Evolutionary conservation across 2,329 filamentous ascomycete species (phyloP).

Genomic region (Elsinoe fawcettii): DNA sequence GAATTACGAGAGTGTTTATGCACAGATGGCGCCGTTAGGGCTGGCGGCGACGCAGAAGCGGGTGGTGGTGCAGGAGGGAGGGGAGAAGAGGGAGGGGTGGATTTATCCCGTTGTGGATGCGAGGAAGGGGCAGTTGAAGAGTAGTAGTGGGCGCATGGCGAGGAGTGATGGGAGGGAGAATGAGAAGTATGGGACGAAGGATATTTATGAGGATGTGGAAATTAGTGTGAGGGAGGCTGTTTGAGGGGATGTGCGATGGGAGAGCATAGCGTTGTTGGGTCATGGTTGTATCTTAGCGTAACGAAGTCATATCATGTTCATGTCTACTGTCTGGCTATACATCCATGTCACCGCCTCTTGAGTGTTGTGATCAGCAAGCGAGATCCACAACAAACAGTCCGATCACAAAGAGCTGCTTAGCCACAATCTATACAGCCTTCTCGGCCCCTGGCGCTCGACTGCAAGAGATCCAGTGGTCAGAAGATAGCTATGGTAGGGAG

Average conservation of each 20-base stretch:
- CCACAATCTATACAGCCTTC: too few relatives aligned
- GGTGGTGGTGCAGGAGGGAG: slow-evolving; percentile 20
- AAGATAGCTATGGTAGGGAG: too few relatives aligned
- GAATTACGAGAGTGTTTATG: slow-evolving; percentile 47
- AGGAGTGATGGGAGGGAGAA: slow-evolving; percentile 25
- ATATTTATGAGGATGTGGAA: slow-evolving; percentile 16
- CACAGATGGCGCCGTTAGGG: slow-evolving; percentile 32
- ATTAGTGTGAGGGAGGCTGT: not conserved
- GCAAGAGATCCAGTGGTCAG: too few relatives aligned
- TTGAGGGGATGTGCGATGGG: not conserved
- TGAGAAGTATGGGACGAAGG: slow-evolving; percentile 21
- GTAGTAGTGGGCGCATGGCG: slow-evolving; percentile 28
- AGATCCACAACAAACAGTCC: too few relatives aligned
- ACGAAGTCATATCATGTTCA: too few relatives aligned
- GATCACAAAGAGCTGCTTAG: too few relatives aligned
- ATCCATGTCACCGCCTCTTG: too few relatives aligned
- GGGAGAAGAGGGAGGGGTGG: slow-evolving; percentile 23
- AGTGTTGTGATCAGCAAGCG: too few relatives aligned
- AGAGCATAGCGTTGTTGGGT: not conserved
- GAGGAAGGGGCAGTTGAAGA: slow-evolving; percentile 28
- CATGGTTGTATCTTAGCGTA: too few relatives aligned
- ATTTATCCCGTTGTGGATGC: slow-evolving; percentile 30
- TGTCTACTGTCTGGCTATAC: too few relatives aligned
- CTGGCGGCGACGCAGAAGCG: slow-evolving; percentile 26
- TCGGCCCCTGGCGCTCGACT: too few relatives aligned